These are phyloP conservation scores for Cryptococcus amylolentus DNA, from an alignment of 1,284 basidiomycete genomes.

Conservation along the genomic window DNA sequence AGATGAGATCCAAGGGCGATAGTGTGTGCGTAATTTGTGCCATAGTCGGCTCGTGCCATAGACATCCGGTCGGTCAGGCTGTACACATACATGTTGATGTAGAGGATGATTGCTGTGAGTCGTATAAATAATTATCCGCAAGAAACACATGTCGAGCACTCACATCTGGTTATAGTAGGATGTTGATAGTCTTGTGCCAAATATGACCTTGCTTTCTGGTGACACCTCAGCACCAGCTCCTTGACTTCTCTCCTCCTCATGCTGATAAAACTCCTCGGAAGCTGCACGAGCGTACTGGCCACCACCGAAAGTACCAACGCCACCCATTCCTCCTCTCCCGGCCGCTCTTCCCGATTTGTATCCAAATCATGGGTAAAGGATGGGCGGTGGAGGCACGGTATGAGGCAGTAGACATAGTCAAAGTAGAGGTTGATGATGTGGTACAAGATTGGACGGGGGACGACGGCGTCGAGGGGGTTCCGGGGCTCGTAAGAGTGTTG, in stretches of 20 bases:
- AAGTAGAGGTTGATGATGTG: slow-evolving; percentile 43
- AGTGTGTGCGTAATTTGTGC: slow-evolving; percentile 38
- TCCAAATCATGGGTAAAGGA: slow-evolving; percentile 38
- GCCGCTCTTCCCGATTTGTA: slow-evolving; percentile 32
- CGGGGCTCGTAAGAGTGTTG: slow-evolving; percentile 9
- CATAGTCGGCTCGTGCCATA: slow-evolving; percentile 25
- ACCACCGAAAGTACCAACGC: slow-evolving; percentile 32
- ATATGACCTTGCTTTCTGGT: slow-evolving; percentile 26
- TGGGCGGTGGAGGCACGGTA: slow-evolving; percentile 42
- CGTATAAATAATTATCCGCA: not conserved
- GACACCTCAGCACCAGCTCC: slow-evolving; percentile 26
- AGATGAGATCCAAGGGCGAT: slow-evolving; percentile 35
- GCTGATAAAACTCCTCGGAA: slow-evolving; percentile 35
- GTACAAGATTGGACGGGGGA: slow-evolving; percentile 37
- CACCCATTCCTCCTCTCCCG: slow-evolving; percentile 32
- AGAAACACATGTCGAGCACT: slow-evolving; percentile 1
- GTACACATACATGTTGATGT: slow-evolving; percentile 8
- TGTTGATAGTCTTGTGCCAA: slow-evolving; percentile 22
- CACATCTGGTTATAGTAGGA: slow-evolving; percentile 10
- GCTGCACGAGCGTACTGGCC: slow-evolving; percentile 40
- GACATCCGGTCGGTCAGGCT: not conserved
- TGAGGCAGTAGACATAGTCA: slow-evolving; percentile 41
- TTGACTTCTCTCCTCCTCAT: slow-evolving; percentile 37
- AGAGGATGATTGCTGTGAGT: slow-evolving; percentile 14
- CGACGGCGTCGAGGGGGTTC: slow-evolving; percentile 41